These are phyloP conservation scores for Aristolochia fimbriata DNA, from an alignment of 164 flowering plant species.

Conservation along the genomic window DNA sequence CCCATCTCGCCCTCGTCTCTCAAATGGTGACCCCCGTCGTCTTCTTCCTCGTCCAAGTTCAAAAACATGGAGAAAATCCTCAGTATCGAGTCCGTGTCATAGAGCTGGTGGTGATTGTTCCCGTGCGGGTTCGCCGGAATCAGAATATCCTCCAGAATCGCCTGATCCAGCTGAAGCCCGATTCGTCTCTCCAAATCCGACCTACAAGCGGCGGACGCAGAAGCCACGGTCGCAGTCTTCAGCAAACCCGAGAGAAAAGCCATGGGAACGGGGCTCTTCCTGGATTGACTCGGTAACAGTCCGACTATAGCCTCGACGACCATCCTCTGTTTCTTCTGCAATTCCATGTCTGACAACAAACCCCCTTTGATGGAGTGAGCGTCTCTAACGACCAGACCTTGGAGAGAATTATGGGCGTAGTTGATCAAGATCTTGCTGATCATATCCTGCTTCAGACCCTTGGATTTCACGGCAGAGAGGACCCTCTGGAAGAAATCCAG, in stretches of 20 bases:
- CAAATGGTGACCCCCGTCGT: constrained; percentile 42
- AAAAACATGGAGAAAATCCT: constrained; percentile 84
- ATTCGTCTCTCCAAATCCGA: constrained; percentile 83
- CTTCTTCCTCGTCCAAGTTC: constrained; percentile 83
- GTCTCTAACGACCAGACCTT: constrained; percentile 49
- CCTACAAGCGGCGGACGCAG: constrained; percentile 62
- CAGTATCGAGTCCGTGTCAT: constrained; percentile 63
- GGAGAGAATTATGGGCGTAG: constrained; percentile 73
- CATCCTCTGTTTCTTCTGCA: constrained; percentile 69
- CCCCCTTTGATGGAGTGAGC: constrained; percentile 41
- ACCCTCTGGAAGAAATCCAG: constrained; percentile 89
- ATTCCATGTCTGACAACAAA: constrained; percentile 36
- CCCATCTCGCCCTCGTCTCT: constrained; percentile 64
- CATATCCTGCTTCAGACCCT: constrained; percentile 77
- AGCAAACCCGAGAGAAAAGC: constrained; percentile 83
- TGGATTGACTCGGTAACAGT: constrained; percentile 70
- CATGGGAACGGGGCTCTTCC: constrained; percentile 85
- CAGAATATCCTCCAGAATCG: constrained; percentile 90
- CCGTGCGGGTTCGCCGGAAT: constrained; percentile 60
- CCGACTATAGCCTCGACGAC: constrained; percentile 65
- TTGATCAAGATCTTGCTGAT: constrained; percentile 66
- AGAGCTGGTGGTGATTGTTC: constrained; percentile 43
- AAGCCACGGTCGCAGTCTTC: constrained; percentile 53
- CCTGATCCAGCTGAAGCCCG: constrained; percentile 90
- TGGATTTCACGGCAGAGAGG: constrained; percentile 60